A percentile compares a stretch with the other conserved stretches of the same genome.
Evolutionary conservation across 2,329 filamentous ascomycete genomes (phyloP).

Genomic region (Talaromyces sp.): DNA sequence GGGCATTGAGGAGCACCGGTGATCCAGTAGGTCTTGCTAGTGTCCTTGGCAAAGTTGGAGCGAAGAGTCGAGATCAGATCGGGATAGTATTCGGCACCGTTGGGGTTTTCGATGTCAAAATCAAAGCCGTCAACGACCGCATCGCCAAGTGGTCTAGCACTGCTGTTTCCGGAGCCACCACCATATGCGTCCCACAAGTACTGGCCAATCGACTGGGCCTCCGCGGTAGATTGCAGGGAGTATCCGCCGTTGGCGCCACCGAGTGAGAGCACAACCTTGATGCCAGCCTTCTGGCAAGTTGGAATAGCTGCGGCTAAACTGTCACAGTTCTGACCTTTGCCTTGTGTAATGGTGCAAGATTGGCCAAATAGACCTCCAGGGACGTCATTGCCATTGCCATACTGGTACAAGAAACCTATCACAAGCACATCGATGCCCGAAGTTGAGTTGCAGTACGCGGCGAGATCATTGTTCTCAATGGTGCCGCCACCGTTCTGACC

Average conservation of each 20-base stretch:
- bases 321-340: slow-evolving; percentile 26
- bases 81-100: slow-evolving; percentile 32
- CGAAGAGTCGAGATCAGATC: slow-evolving; percentile 44
- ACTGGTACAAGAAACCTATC: slow-evolving; percentile 39
- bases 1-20: slow-evolving; percentile 49
- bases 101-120: slow-evolving; percentile 42
- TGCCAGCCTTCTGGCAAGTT: slow-evolving; percentile 37
- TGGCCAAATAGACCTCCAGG: slow-evolving; percentile 34
- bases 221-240: slow-evolving; percentile 17
- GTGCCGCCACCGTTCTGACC: slow-evolving; percentile 2
- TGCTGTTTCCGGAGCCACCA: background rate
- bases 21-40: slow-evolving; percentile 41
- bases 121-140: slow-evolving; percentile 49
- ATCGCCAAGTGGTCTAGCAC: slow-evolving; percentile 44
- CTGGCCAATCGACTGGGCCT: slow-evolving; percentile 33
- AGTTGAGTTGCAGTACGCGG: slow-evolving; percentile 30
- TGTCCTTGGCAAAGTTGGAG: slow-evolving; percentile 29
- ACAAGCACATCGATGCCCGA: slow-evolving; percentile 40
- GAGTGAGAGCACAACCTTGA: slow-evolving; percentile 43
- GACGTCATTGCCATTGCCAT: slow-evolving; percentile 28
- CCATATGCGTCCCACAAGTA: slow-evolving; percentile 29
- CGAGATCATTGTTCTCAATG: slow-evolving; percentile 3
- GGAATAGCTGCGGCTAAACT: slow-evolving; percentile 35
- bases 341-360: slow-evolving; percentile 1
- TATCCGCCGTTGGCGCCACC: slow-evolving; percentile 38